Conservation (phyloP, 2,329 filamentous ascomycete genomes). For the Beauveria sp. region DNA sequence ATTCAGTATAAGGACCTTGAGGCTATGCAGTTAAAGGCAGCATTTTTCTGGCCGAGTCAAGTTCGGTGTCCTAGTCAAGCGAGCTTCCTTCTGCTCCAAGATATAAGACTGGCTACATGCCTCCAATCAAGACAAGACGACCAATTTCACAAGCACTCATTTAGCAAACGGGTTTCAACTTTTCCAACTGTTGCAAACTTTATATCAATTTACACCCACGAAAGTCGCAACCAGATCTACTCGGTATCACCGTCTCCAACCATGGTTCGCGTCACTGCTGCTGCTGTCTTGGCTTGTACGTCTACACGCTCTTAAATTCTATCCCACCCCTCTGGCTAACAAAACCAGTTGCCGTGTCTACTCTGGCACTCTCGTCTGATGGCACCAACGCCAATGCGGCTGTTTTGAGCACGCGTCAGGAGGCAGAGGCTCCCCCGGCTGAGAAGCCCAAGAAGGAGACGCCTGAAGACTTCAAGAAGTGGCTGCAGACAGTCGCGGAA, state of each 20-base stretch:
- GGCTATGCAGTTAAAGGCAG: neutral
- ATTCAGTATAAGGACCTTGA: neutral
- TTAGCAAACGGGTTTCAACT: neutral
- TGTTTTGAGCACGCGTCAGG: neutral
- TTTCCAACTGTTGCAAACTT: neutral
- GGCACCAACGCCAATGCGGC: neutral
- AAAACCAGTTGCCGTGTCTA: neutral
- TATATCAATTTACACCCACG: neutral
- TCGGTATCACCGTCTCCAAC: neutral
- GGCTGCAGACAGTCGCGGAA: neutral
- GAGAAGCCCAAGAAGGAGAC: neutral
- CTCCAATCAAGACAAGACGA: neutral
- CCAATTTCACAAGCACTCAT: neutral
- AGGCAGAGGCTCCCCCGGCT: neutral
- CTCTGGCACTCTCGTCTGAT: neutral
- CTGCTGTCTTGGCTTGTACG: neutral
- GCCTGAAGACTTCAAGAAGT: neutral
- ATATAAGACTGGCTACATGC: neutral
- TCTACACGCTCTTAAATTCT: neutral
- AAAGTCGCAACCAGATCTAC: neutral
- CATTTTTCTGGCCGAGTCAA: neutral
- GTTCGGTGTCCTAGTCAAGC: neutral
- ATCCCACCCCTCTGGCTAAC: neutral
- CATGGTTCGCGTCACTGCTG: neutral
- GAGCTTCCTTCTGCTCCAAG: neutral